Conservation (phyloP, 139 green algal genomes). For the Closterium sp. region DNA sequence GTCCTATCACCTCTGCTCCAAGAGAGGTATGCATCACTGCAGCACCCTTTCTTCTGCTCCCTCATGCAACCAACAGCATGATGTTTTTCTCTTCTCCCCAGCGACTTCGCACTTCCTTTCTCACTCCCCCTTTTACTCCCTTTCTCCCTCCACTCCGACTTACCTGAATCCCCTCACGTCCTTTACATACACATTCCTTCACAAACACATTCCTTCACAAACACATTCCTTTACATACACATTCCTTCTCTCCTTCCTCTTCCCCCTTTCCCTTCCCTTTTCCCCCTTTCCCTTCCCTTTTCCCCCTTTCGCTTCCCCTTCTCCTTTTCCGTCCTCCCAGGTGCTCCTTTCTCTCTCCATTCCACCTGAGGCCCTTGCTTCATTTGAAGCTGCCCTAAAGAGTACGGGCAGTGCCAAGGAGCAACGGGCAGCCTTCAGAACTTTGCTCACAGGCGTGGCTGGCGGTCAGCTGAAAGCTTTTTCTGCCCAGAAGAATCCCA, state of each 20-base stretch:
- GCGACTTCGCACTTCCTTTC: not conserved
- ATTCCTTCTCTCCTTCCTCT: not conserved
- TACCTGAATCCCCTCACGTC: not conserved
- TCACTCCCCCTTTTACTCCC: not conserved
- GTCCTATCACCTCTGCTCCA: constrained; percentile 11
- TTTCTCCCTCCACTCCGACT: not conserved
- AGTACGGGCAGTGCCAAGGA: not conserved
- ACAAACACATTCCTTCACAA: no score
- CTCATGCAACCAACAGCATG: not conserved
- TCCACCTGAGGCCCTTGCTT: not conserved
- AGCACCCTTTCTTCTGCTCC: not conserved
- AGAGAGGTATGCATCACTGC: not conserved
- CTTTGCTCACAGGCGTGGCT: not conserved
- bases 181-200: not conserved
- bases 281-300: no score
- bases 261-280: no score
- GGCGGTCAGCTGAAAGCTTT: not conserved
- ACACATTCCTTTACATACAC: no score
- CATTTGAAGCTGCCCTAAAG: not conserved
- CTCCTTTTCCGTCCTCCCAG: not conserved
- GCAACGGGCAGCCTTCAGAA: not conserved
- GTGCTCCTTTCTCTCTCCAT: not conserved
- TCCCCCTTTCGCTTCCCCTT: not conserved
- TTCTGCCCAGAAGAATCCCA: not conserved
- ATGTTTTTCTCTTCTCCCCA: not conserved